Conservation (phyloP, 306 rosid species). For the Dryas drummondii region DNA sequence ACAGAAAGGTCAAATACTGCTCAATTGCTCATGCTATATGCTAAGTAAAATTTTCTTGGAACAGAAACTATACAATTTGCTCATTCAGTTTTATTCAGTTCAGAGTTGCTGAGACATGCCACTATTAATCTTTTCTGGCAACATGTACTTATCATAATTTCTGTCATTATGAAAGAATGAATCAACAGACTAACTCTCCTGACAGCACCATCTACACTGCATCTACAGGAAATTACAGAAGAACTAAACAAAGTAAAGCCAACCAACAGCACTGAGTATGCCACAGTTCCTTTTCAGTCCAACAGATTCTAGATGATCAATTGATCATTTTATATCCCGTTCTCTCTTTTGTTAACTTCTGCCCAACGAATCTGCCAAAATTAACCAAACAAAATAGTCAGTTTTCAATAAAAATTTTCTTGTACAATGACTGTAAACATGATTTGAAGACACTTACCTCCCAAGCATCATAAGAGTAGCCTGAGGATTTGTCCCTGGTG, state of each 20-base stretch:
- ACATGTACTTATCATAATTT: background rate
- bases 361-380: conserved; percentile 57
- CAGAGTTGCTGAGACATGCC: conserved; percentile 2
- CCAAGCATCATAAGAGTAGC: conserved; percentile 93
- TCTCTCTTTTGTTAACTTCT: conserved; percentile 45
- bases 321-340: conserved; percentile 17
- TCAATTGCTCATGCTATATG: background rate
- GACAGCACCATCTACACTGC: background rate
- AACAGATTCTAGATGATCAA: background rate
- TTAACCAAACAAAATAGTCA: conserved; percentile 15
- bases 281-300: background rate
- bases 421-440: background rate
- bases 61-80: conserved; percentile 9
- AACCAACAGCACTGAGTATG: background rate
- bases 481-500: conserved; percentile 96
- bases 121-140: background rate
- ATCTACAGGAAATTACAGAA: conserved; percentile 8
- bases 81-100: background rate
- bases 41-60: background rate
- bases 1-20: background rate
- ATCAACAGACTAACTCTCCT: background rate
- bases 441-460: conserved; percentile 36
- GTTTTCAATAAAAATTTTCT: background rate
- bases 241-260: conserved; percentile 1
- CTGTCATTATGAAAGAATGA: conserved; percentile 3